A percentile compares a stretch with the other conserved stretches of the same genome.
phyloP scores from a whole-genome alignment of 768 basidiomycete genomes.

The Sarcomyxa edulis region DNA sequence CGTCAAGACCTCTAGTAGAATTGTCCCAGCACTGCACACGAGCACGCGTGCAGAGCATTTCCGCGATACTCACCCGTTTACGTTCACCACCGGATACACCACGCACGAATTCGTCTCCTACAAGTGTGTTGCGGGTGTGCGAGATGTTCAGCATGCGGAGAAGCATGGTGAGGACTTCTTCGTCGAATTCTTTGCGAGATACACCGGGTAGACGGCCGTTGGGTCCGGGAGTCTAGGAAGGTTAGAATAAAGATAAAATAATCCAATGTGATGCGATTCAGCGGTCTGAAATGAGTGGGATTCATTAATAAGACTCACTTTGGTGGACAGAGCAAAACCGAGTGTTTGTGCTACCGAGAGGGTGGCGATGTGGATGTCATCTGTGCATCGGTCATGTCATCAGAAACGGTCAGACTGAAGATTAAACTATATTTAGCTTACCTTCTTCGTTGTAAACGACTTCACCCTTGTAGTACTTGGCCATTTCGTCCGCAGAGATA shows the following conservation, averaged over 20 bases:
- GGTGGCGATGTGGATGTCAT: slow-evolving; percentile 79
- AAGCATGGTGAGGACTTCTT: slow-evolving; percentile 53
- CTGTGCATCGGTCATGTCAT: slow-evolving; percentile 26
- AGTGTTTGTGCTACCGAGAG: slow-evolving; percentile 78
- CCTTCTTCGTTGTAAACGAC: slow-evolving; percentile 78
- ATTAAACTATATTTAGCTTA: too few species aligned
- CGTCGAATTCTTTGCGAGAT: slow-evolving; percentile 51
- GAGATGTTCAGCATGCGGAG: slow-evolving; percentile 79
- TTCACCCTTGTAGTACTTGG: slow-evolving; percentile 71
- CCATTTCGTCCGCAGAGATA: slow-evolving; percentile 71
- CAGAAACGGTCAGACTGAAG: slow-evolving; percentile 1
- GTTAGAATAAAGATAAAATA: slow-evolving; percentile 34
- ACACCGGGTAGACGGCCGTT: slow-evolving; percentile 68
- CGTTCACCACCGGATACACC: slow-evolving; percentile 78
- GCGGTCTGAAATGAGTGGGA: background rate
- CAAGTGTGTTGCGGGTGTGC: slow-evolving; percentile 73
- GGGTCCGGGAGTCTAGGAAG: slow-evolving; percentile 71
- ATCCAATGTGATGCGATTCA: slow-evolving; percentile 5
- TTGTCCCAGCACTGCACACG: slow-evolving; percentile 83
- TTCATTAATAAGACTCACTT: too few species aligned
- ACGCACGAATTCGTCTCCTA: slow-evolving; percentile 84
- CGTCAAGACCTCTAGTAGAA: slow-evolving; percentile 76
- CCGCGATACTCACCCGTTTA: slow-evolving; percentile 78
- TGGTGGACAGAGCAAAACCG: slow-evolving; percentile 62
- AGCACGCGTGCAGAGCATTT: slow-evolving; percentile 81